Percentiles rank a stretch among this genome's conserved stretches.
Conservation (phyloP, 1,284 basidiomycete genomes). For the Malassezia yamatoensis region DNA sequence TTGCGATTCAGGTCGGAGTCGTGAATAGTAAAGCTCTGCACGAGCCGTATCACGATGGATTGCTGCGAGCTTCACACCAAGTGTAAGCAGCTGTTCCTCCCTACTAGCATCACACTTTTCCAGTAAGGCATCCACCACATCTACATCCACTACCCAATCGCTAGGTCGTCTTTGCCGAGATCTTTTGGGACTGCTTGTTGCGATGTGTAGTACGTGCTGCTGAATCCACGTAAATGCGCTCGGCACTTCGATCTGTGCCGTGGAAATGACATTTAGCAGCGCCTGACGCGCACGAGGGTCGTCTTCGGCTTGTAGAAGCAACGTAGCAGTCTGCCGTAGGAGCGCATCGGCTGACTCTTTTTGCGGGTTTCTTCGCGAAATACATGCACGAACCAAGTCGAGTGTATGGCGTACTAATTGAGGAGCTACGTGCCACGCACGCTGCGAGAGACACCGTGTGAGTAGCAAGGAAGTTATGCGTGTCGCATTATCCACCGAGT, state of each 20-base stretch:
- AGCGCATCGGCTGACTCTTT: constrained; percentile 2
- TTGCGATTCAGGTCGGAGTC: not conserved
- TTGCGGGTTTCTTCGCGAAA: not conserved
- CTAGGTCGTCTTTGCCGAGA: not conserved
- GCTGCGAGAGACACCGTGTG: not conserved
- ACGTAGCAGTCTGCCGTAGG: not conserved
- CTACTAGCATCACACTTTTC: not conserved
- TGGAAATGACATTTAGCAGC: not conserved
- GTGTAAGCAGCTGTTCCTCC: not conserved
- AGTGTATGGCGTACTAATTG: not conserved
- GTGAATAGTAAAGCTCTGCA: constrained; percentile 1
- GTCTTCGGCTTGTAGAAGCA: constrained; percentile 1
- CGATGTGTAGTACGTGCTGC: not conserved
- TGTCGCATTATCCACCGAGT: not conserved
- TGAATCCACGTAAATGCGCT: constrained; percentile 3
- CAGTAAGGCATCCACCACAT: constrained; percentile 4
- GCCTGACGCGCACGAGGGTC: constrained; percentile 7
- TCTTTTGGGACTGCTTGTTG: not conserved
- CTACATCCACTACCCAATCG: not conserved
- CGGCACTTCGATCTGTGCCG: constrained; percentile 5
- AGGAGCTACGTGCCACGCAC: constrained; percentile 9
- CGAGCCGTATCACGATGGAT: not conserved
- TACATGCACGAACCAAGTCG: not conserved
- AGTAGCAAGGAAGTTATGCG: constrained; percentile 3
- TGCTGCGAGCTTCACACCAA: constrained; percentile 12